phyloP scores from a whole-genome alignment of 179 eudicot species.

The Spergularia azorica region DNA sequence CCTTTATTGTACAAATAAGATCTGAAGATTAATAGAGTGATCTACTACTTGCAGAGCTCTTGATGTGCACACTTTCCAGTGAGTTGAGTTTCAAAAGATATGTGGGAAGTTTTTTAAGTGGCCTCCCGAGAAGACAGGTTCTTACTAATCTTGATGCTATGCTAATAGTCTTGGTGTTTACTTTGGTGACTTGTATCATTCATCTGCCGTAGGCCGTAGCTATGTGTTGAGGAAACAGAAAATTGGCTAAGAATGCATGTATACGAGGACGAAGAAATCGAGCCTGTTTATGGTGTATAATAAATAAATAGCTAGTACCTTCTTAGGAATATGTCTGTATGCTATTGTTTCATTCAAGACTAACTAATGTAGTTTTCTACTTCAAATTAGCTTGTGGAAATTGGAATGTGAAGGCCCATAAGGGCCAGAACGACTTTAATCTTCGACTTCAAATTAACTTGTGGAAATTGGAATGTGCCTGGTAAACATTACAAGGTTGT shows the following conservation, averaged over 20 bases:
- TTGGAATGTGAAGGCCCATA: background rate
- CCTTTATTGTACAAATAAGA: background rate
- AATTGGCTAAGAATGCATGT: background rate
- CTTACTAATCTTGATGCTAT: background rate
- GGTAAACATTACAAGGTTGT: too few species aligned
- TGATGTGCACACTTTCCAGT: conserved; percentile 55
- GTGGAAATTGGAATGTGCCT: too few species aligned
- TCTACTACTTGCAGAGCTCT: conserved; percentile 56
- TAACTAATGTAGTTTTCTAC: background rate
- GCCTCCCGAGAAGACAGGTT: conserved; percentile 98
- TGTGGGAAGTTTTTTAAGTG: conserved; percentile 74
- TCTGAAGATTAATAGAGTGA: conserved; percentile 11
- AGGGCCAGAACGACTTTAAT: background rate
- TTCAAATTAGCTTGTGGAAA: background rate
- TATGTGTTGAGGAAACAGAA: background rate
- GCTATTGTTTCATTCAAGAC: background rate
- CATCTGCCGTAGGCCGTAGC: conserved; percentile 7
- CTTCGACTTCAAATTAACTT: too few species aligned
- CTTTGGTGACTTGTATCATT: background rate
- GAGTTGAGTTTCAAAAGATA: conserved; percentile 61
- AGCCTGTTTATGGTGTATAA: too few species aligned
- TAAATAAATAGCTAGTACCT: too few species aligned
- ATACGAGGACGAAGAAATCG: too few species aligned
- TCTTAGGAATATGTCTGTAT: too few species aligned
- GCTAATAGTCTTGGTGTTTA: conserved; percentile 1